Evolutionary conservation across 192 early-diverging fungal species (phyloP), one percentile per base, ranked within the genome.

Genomic region (Thamnidium elegans): DNA sequence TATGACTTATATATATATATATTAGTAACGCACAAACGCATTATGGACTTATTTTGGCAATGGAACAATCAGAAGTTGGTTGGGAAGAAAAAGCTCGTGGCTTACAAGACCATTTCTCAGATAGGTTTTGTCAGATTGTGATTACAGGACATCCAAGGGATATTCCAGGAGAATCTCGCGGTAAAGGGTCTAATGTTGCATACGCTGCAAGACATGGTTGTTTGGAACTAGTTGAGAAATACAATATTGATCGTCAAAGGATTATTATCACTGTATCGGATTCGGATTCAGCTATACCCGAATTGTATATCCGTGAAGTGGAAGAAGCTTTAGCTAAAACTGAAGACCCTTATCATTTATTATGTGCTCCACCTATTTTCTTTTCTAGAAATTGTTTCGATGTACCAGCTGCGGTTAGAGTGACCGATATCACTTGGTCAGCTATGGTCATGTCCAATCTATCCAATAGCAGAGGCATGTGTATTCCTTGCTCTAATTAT

Each of bases 401-500:
- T 30, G 89, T 92, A 1, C 90, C 89, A 17, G 79, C 83, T 8
- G 82, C 86, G 42, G 90, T 92, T 7, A 78, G 90, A 19, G 79
- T 81, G 15, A 86, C 84, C 13, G 90, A 92, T 71, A 85, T 84
- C 58, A 81, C 86, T 58, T 92, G 90, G 90, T 87, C 86, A 19
- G 78, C 87, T 17, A 84, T 84, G 69, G 84, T 89, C 34, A 89
- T 89, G 70, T 87, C 85, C 51, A 92, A 90, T 80, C 75, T 92
- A 26, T 74, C 71, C 34, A 88, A 86, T 34, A 72, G 78, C 15
- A 34, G 65, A 8, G 79, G 78, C 8, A 58, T 90, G 62, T 82
- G 84, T 42, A 79, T 92, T 48, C 90, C 90, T 30, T 90, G 90
- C 71, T 90, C 90, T 9, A 88, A 85, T 15, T 92, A 92, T 72